A percentile compares a stretch with the other conserved stretches of the same genome.
phyloP scores from a whole-genome alignment of 2,329 filamentous ascomycete species.

The Pseudomassariella vexata region DNA sequence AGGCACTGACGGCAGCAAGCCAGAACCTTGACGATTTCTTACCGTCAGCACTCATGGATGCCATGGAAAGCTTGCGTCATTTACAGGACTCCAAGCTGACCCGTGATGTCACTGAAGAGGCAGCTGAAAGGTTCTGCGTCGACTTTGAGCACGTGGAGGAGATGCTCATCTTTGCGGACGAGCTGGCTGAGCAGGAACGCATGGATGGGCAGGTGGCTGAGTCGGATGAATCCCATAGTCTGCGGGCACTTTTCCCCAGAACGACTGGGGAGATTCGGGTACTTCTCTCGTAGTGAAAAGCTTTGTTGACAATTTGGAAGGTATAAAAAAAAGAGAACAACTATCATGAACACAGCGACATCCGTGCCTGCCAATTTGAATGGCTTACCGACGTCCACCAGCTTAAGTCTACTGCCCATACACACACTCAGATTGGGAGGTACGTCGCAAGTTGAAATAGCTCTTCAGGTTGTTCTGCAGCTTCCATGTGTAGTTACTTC shows the following conservation, averaged over 20 bases:
- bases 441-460: too few species aligned
- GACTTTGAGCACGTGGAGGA: slow-evolving; percentile 67
- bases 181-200: slow-evolving; percentile 21
- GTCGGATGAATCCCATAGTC: slow-evolving; percentile 21
- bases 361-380: too few species aligned
- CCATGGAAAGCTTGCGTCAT: slow-evolving; percentile 70
- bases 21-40: slow-evolving; percentile 84
- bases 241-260: slow-evolving; percentile 47
- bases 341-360: too few species aligned
- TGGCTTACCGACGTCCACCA: too few species aligned
- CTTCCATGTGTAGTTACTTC: too few species aligned
- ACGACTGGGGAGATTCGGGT: slow-evolving; percentile 57
- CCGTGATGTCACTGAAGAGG: slow-evolving; percentile 73
- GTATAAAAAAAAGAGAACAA: too few species aligned
- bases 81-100: slow-evolving; percentile 68
- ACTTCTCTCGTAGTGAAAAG: slow-evolving; percentile 43
- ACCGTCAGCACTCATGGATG: slow-evolving; percentile 88
- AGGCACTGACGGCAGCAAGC: slow-evolving; percentile 59
- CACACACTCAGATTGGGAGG: too few species aligned
- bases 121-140: slow-evolving; percentile 75
- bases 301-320: too few species aligned
- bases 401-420: too few species aligned
- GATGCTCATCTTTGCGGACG: slow-evolving; percentile 38
- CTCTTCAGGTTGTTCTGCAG: too few species aligned
- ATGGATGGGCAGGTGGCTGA: slow-evolving; percentile 11